Conservation (phyloP, 2,329 filamentous ascomycete species). For the Alternaria sp. region DNA sequence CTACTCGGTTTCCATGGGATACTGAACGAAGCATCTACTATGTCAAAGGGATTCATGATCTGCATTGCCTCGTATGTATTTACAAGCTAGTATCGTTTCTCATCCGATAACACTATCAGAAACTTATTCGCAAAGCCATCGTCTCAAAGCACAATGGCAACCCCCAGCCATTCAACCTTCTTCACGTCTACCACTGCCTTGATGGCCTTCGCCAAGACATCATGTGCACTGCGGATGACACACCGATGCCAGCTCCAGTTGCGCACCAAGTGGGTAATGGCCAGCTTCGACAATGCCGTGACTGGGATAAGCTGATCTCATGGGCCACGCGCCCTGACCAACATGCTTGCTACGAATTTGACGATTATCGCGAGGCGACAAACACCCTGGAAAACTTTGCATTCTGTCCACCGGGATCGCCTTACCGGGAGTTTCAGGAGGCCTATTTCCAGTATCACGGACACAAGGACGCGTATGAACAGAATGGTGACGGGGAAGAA, state of each 20-base stretch:
- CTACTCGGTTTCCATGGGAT: constrained; percentile 48
- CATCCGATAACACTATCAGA: constrained; percentile 26
- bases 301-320: constrained; percentile 44
- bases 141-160: constrained; percentile 39
- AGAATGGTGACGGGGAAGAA: constrained; percentile 25
- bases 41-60: constrained; percentile 47
- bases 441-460: constrained; percentile 48
- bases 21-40: constrained; percentile 49
- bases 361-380: constrained; percentile 49
- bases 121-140: constrained; percentile 49
- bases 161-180: constrained; percentile 34
- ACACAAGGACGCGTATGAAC: constrained; percentile 46
- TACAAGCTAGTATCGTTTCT: background rate
- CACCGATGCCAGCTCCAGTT: constrained; percentile 44
- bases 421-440: constrained; percentile 40
- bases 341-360: constrained; percentile 45
- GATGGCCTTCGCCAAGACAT: constrained; percentile 48
- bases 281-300: constrained; percentile 43
- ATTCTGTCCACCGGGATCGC: constrained; percentile 43
- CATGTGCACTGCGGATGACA: constrained; percentile 49
- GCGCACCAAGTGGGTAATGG: constrained; percentile 39
- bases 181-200: constrained; percentile 47
- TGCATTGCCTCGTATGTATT: constrained; percentile 44
- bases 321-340: constrained; percentile 47
- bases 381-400: constrained; percentile 49